Evolutionary conservation across 768 basidiomycete species (phyloP), one percentile per base, ranked within the genome.

Genomic region (Hypholoma sublateritium): DNA sequence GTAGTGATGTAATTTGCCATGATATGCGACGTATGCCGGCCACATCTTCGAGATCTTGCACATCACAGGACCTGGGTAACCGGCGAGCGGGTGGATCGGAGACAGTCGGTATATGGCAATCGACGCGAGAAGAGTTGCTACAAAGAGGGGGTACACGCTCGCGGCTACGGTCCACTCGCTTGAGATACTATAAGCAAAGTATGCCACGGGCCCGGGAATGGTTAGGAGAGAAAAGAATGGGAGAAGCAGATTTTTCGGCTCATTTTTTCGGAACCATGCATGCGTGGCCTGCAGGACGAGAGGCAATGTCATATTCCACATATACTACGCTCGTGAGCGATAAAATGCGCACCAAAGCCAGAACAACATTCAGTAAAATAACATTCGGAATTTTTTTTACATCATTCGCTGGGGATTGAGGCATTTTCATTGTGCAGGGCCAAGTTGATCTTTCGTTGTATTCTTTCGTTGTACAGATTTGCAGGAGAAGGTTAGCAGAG

Each of bases 21-120:
- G 55, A 24, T 55, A 67, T 1, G 71, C 68, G 11, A 76, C 57
- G 41, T 57, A 72, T 0, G 69, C 70, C 1, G 68, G 65, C 68
- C 74, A 76, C 1, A 79, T 37, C 58, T 77, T 79, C 7, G 77
- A 72, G 16, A 79, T 37, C 50, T 71, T 78, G 67, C 68, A 70
- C 5, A 73, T 50, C 1, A 70, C 12, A 0, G 82, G 82, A 7
- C 82, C 82, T 1, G 81, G 82, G 60, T 75, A 79, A 37, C 62
- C 61, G 3, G 76, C 71, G 0, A 83, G 70, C 1, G 81, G 80
- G 57, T 84, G 82, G 44, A 76, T 65, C 2, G 77, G 78, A 3
- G 78, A 81, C 1, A 82, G 51, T 7, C 80, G 77, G 60, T 83
- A 82, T 5, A 62, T 19, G 3, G 65, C 34, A 16, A 73, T 68